Percentiles rank a stretch among this genome's conserved stretches.
Conservation (phyloP, 768 basidiomycete species). For the Boletus sp. region DNA sequence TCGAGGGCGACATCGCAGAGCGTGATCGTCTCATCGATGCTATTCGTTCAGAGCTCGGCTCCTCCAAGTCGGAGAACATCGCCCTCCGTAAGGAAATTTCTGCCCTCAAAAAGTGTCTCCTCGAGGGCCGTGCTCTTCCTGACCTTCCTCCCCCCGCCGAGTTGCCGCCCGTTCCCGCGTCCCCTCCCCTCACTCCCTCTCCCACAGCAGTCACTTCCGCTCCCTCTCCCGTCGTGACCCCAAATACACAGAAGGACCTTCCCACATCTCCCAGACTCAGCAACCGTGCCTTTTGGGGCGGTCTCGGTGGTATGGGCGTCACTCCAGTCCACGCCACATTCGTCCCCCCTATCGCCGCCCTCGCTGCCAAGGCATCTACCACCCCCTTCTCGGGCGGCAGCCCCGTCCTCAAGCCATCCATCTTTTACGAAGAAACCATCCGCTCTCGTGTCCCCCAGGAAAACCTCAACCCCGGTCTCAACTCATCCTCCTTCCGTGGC, state of each 20-base stretch:
- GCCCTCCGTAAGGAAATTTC: conserved; percentile 78
- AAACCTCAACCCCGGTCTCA: conserved; percentile 29
- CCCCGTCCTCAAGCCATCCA: conserved; percentile 30
- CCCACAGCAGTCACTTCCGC: conserved; percentile 15
- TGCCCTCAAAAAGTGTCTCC: conserved; percentile 68
- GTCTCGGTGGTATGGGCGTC: conserved; percentile 62
- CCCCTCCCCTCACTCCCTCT: conserved; percentile 38
- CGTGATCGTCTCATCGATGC: conserved; percentile 88
- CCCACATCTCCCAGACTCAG: conserved; percentile 57
- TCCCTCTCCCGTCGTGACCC: conserved; percentile 42
- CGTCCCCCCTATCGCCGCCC: conserved; percentile 60
- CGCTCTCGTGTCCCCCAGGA: conserved; percentile 22
- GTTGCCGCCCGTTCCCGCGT: conserved; percentile 34
- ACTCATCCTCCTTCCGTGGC: conserved; percentile 7
- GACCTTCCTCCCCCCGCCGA: conserved; percentile 46
- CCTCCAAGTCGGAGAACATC: conserved; percentile 74
- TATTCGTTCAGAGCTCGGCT: conserved; percentile 79
- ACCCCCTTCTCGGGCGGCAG: conserved; percentile 20
- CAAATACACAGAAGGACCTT: conserved; percentile 78
- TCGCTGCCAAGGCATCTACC: conserved; percentile 24
- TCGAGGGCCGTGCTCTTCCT: conserved; percentile 57
- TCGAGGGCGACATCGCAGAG: conserved; percentile 91
- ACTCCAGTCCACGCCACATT: conserved; percentile 85
- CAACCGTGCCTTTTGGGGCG: conserved; percentile 73
- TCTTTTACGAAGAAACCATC: conserved; percentile 30